Percentiles rank a stretch among this genome's conserved stretches.
Evolutionary conservation across 2,329 filamentous ascomycete genomes (phyloP).

Genomic region (Calonectria pseudoturangicola): DNA sequence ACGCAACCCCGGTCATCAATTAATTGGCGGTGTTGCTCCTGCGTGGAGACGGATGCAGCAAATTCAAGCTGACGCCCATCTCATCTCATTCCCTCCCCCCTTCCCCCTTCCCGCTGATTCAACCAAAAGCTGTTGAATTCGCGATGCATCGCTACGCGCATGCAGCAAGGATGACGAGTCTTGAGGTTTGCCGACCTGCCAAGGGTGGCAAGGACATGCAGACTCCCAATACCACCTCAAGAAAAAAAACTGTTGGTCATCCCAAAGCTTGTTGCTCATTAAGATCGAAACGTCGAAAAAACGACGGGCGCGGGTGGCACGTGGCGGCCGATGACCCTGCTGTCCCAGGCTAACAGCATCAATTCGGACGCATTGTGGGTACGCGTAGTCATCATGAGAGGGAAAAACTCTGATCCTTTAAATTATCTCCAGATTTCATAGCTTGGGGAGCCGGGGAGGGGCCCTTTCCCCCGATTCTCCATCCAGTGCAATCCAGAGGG

Average conservation of each 20-base stretch:
- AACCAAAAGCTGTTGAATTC: neutral
- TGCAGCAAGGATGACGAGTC: conserved; percentile 17
- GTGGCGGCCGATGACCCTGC: neutral
- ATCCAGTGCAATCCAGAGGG: conserved; percentile 3
- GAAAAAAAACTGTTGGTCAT: neutral
- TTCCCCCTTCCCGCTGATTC: neutral
- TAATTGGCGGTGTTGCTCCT: neutral
- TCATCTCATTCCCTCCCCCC: too few species aligned
- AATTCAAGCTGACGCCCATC: conserved; percentile 3
- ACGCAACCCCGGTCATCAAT: conserved; percentile 6
- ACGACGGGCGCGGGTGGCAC: conserved; percentile 17
- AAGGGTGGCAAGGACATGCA: conserved; percentile 24
- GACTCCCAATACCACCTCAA: conserved; percentile 5
- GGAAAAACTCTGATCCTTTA: conserved; percentile 23
- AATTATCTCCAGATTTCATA: conserved; percentile 22
- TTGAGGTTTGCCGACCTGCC: neutral
- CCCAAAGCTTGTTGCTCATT: conserved; percentile 10
- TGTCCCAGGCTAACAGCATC: conserved; percentile 5
- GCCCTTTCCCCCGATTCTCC: conserved; percentile 18
- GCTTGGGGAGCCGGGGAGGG: conserved; percentile 19
- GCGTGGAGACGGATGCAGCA: neutral
- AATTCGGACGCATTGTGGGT: conserved; percentile 23
- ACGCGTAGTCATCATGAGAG: conserved; percentile 9
- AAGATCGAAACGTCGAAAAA: neutral
- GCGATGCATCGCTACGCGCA: neutral